Percentiles rank a stretch among this genome's conserved stretches.
Evolutionary conservation across 371 early-diverging fungal genomes (phyloP).

Genomic region (Rhizopus microsporus): DNA sequence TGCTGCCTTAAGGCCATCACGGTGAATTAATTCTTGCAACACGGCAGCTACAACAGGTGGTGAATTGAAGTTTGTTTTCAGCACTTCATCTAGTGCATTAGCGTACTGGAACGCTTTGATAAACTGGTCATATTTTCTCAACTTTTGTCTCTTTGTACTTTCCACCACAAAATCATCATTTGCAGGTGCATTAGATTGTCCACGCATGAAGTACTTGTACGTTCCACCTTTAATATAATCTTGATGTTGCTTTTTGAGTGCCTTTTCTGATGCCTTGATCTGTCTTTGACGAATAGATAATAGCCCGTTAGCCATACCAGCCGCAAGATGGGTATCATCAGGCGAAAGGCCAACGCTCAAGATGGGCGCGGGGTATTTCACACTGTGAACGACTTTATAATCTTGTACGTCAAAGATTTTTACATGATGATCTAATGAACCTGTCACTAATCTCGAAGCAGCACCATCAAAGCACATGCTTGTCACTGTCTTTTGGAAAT

Average conservation of each 20-base stretch:
- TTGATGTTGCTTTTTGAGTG: conserved; percentile 50
- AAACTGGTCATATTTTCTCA: conserved; percentile 79
- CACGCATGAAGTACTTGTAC: conserved; percentile 76
- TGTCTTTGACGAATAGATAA: conserved; percentile 84
- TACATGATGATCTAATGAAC: conserved; percentile 93
- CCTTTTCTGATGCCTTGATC: conserved; percentile 57
- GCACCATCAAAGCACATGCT: conserved; percentile 80
- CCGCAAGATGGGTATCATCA: conserved; percentile 85
- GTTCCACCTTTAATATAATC: conserved; percentile 56
- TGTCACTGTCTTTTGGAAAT: conserved; percentile 95
- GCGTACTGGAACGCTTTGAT: conserved; percentile 83
- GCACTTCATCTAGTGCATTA: conserved; percentile 84
- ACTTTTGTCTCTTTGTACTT: conserved; percentile 53
- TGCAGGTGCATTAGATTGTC: conserved; percentile 38
- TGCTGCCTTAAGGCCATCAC: conserved; percentile 79
- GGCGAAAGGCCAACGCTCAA: conserved; percentile 84
- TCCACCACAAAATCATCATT: conserved; percentile 77
- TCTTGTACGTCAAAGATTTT: conserved; percentile 87
- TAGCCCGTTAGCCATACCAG: conserved; percentile 92
- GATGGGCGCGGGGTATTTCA: conserved; percentile 92
- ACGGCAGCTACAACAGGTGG: conserved; percentile 68
- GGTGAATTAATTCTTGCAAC: conserved; percentile 86
- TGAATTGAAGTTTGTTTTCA: conserved; percentile 50
- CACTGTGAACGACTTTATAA: conserved; percentile 83
- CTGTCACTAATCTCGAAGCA: conserved; percentile 79